Conservation (phyloP, 2,329 filamentous ascomycete genomes). For the Phyllosticta capitalensis region DNA sequence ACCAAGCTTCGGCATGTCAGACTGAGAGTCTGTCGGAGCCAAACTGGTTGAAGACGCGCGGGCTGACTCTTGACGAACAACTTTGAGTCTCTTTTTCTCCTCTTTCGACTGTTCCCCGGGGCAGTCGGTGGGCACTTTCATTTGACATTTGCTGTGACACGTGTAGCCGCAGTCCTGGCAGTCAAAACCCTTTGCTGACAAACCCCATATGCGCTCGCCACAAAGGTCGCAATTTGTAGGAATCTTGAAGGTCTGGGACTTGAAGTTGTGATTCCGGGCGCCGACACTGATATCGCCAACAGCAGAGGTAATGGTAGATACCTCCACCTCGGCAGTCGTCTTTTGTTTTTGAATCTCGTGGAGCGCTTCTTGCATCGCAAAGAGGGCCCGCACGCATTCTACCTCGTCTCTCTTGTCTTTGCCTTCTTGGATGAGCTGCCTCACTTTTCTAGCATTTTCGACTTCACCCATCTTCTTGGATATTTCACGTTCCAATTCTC, state of each 20-base stretch:
- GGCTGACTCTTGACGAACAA: constrained; percentile 70
- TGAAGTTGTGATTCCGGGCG: constrained; percentile 94
- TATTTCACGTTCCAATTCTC: constrained; percentile 69
- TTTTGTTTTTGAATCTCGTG: constrained; percentile 77
- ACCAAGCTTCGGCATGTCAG: constrained; percentile 59
- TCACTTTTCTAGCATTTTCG: constrained; percentile 62
- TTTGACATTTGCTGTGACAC: constrained; percentile 96
- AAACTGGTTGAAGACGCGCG: constrained; percentile 43
- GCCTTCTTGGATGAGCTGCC: constrained; percentile 69
- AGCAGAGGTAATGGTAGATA: constrained; percentile 78
- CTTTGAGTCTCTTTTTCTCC: constrained; percentile 88
- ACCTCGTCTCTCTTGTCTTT: constrained; percentile 85
- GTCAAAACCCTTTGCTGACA: constrained; percentile 93
- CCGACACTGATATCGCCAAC: constrained; percentile 90
- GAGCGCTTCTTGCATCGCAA: constrained; percentile 72
- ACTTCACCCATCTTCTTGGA: constrained; percentile 83
- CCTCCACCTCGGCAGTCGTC: constrained; percentile 84
- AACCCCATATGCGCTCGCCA: constrained; percentile 91
- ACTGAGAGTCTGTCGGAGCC: constrained; percentile 40
- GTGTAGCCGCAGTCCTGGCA: constrained; percentile 96
- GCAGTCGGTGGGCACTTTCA: constrained; percentile 95
- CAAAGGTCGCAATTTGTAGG: constrained; percentile 97
- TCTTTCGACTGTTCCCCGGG: constrained; percentile 91
- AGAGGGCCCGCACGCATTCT: constrained; percentile 71
- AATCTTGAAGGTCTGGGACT: constrained; percentile 97